These are phyloP conservation scores for Dissoconium aciculare DNA, from an alignment of 2,329 filamentous ascomycete genomes.

Conservation along the genomic window DNA sequence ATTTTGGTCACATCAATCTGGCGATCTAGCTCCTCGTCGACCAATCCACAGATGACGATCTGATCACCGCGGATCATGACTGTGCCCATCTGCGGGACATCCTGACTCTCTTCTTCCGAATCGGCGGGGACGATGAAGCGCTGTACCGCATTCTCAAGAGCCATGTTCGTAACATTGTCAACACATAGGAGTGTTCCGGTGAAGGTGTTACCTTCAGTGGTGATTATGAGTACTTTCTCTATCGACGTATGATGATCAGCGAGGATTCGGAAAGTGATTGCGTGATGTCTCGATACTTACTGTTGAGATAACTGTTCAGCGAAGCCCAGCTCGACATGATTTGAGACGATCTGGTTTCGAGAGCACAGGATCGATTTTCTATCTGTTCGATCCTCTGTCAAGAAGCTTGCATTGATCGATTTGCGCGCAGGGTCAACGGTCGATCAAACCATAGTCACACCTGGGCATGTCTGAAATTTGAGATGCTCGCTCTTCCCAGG, in stretches of 20 bases:
- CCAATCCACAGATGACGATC: constrained; percentile 74
- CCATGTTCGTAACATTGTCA: constrained; percentile 86
- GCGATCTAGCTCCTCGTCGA: constrained; percentile 77
- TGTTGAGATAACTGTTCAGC: constrained; percentile 14
- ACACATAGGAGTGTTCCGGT: constrained; percentile 66
- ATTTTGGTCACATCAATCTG: constrained; percentile 92
- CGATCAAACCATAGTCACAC: too few relatives aligned
- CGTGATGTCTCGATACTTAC: too few relatives aligned
- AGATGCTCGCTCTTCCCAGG: too few relatives aligned
- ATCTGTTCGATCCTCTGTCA: too few relatives aligned
- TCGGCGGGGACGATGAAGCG: constrained; percentile 78
- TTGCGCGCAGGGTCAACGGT: too few relatives aligned
- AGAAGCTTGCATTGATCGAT: too few relatives aligned
- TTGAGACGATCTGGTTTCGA: too few relatives aligned
- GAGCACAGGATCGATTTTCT: too few relatives aligned
- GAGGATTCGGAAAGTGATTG: too few relatives aligned
- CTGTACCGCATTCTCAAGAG: constrained; percentile 70
- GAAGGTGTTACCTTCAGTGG: constrained; percentile 72
- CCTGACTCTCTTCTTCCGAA: constrained; percentile 63
- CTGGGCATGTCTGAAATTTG: too few relatives aligned
- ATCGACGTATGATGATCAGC: too few relatives aligned
- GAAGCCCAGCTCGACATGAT: constrained; percentile 4
- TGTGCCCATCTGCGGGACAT: constrained; percentile 62
- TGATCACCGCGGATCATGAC: constrained; percentile 92
- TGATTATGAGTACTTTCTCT: constrained; percentile 90